These are phyloP conservation scores for Coemansia sp. DNA, from an alignment of 192 early-diverging fungal genomes.

Conservation along the genomic window DNA sequence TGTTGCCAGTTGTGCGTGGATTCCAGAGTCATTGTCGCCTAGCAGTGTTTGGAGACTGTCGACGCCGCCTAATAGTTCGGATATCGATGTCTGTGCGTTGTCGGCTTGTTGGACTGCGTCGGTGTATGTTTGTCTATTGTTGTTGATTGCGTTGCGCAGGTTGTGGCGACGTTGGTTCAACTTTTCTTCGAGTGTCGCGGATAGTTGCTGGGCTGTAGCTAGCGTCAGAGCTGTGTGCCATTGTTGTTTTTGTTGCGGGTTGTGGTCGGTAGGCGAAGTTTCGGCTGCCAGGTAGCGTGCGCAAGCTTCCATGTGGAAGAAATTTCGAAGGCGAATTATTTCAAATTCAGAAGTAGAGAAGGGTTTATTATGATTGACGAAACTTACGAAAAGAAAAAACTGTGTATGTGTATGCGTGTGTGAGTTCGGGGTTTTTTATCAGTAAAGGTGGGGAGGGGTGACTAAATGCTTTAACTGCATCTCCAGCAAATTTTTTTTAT, in stretches of 20 bases:
- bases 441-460: too few species aligned
- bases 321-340: too few species aligned
- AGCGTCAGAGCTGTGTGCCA: not conserved
- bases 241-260: not conserved
- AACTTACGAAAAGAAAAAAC: too few species aligned
- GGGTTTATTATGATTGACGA: too few species aligned
- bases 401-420: too few species aligned
- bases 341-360: too few species aligned
- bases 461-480: too few species aligned
- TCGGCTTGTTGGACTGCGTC: not conserved
- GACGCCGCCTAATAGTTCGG: not conserved
- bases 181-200: not conserved
- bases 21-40: not conserved
- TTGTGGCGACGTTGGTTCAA: not conserved
- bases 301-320: not conserved
- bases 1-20: not conserved
- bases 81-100: not conserved
- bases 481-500: too few species aligned
- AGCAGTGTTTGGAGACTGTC: not conserved
- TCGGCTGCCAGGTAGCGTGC: not conserved
- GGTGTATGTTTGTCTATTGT: not conserved
- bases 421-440: too few species aligned
- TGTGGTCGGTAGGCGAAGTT: not conserved
- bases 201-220: not conserved
- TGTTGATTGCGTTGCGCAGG: not conserved